These are phyloP conservation scores for Vicia villosa DNA, from an alignment of 306 rosid species.

Conservation along the genomic window DNA sequence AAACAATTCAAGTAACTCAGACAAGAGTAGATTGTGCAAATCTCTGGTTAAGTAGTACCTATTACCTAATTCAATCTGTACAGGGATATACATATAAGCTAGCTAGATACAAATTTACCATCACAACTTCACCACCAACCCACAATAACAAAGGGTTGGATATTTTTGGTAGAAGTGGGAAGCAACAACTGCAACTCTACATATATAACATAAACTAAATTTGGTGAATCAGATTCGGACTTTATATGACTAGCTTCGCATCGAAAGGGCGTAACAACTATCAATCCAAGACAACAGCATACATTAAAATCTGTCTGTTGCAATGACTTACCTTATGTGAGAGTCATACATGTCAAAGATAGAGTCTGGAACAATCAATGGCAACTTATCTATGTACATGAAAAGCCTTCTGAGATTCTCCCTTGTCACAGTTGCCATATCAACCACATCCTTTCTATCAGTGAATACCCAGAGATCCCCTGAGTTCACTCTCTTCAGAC, in stretches of 20 bases:
- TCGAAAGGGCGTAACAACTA: slow-evolving; percentile 32
- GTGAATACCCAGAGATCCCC: slow-evolving; percentile 91
- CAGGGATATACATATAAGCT: slow-evolving; percentile 78
- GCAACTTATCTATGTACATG: slow-evolving; percentile 85
- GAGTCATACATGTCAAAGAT: slow-evolving; percentile 86
- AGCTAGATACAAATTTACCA: slow-evolving; percentile 65
- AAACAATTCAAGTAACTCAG: slow-evolving; percentile 8
- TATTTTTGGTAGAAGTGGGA: slow-evolving; percentile 75
- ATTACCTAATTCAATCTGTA: slow-evolving; percentile 56
- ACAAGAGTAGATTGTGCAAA: slow-evolving; percentile 36
- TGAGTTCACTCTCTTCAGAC: slow-evolving; percentile 87
- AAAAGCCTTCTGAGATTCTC: slow-evolving; percentile 91
- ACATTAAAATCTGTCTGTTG: slow-evolving; percentile 41
- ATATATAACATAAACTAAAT: slow-evolving; percentile 39
- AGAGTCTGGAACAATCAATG: slow-evolving; percentile 76
- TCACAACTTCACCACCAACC: slow-evolving; percentile 84
- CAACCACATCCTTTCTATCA: slow-evolving; percentile 74
- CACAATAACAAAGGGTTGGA: slow-evolving; percentile 64
- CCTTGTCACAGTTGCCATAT: slow-evolving; percentile 80
- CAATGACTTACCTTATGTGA: slow-evolving; percentile 65
- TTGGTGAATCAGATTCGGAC: slow-evolving; percentile 37
- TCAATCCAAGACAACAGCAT: slow-evolving; percentile 46
- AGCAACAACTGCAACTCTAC: slow-evolving; percentile 53
- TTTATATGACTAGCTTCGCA: slow-evolving; percentile 39
- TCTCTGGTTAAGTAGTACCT: slow-evolving; percentile 42